Base-by-base conservation (phyloP, 371 early-diverging fungal genomes). In the Choanephora cucurbitarum region DNA sequence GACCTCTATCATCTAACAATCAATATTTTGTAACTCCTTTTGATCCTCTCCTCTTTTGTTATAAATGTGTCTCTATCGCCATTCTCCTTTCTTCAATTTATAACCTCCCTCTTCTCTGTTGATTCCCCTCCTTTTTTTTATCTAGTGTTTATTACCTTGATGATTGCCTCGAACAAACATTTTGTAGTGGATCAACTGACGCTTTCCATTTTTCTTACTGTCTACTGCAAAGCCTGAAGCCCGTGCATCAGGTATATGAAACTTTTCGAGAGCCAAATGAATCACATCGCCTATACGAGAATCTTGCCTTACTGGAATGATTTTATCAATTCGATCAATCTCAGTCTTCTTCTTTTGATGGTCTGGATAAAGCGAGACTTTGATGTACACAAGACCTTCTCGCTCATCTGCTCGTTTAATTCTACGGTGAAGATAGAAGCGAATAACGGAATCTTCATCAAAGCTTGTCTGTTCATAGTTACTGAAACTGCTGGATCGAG, bases 301-400 rank as follows among this genome's bases (percentile, higher is more conserved):
- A 18, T 75, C 69, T 49, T 64, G 55, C 21, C 54, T 58, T 15
- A 79, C 74, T 39, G 74, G 55, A 39, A 79, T 75, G n/a, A 79
- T 72, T 55, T 79, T 79, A 52, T 79, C 79, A 23, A 75, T 70
- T n/a, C 79, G 60, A 52, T 79, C 75, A 24, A 75, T 70, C 62
- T 62, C 62, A 22, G 33, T 50, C 14, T 49, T 53, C 24, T 34
- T 65, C 15, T 56, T 18, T 31, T 43, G 49, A 34, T 57, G 57
- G 5, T 75, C 75, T 18, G 72, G 72, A 40, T 68, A 77, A 7
- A 77, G 58, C 2, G 74, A 77, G 5, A 77, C 73, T 45, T 74
- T 73, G 32, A 77, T 77, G 37, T 74, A 73, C 17, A 74, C 32
- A 8, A 72, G 44, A 7, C 73, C 73, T 50, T 75, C 70, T 43